Conservation (phyloP, 768 basidiomycete genomes). For the Mycena galericulata region DNA sequence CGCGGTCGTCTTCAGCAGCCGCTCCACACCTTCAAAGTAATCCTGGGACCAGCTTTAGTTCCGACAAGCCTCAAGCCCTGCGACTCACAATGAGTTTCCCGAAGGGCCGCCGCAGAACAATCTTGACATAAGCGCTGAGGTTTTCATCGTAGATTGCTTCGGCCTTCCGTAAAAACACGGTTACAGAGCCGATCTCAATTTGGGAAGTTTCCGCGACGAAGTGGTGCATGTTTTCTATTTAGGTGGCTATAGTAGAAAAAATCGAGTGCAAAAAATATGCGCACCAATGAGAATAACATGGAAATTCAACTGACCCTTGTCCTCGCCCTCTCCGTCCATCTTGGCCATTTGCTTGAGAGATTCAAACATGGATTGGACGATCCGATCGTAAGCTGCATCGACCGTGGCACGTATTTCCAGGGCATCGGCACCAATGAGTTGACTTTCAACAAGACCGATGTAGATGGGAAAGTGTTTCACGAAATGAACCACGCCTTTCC, state of each 20-base stretch:
- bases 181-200: constrained; percentile 73
- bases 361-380: constrained; percentile 93
- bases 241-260: constrained; percentile 13
- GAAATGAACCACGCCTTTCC: constrained; percentile 92
- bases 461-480: constrained; percentile 94
- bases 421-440: constrained; percentile 80
- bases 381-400: constrained; percentile 87
- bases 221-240: constrained; percentile 95
- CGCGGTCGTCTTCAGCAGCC: constrained; percentile 83
- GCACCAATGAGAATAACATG: constrained; percentile 94
- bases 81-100: constrained; percentile 83
- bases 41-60: constrained; percentile 64
- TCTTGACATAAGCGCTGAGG: constrained; percentile 84
- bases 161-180: constrained; percentile 75
- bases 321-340: constrained; percentile 91
- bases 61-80: not conserved
- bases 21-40: constrained; percentile 93
- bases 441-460: constrained; percentile 84
- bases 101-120: constrained; percentile 89
- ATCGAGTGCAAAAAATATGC: not conserved
- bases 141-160: constrained; percentile 92
- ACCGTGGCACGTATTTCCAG: constrained; percentile 84
- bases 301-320: constrained; percentile 96
- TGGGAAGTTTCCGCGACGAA: constrained; percentile 87
- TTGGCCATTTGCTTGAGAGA: constrained; percentile 96